Base-by-base conservation (phyloP, 129 eudicot species). In the Glebionis coronaria region DNA sequence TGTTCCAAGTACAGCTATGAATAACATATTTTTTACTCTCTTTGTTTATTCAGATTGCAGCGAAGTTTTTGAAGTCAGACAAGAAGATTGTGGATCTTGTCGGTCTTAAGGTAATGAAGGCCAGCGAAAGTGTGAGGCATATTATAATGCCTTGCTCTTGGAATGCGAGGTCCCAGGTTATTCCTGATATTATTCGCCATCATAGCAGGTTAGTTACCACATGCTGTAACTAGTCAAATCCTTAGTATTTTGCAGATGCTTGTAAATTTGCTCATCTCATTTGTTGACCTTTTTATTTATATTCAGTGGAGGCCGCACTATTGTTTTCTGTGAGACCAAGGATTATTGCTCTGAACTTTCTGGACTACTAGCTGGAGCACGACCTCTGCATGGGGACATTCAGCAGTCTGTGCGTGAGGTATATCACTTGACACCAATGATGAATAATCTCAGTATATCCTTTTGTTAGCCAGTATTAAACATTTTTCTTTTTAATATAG, bases 341-440 rank as follows among this genome's bases (percentile, higher is more conserved):
- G 97, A 85, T 72, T 90, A 82, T 46, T 94, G 95, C 68, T 94
- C 99, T 19, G 85, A 84, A 74, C 90, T 94, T 31, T 86, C 99
- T 82, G 90, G 88, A n/a, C 28, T 90, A 13, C 79, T 94, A 20
- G 80, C 83, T 20, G 99, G 97, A 62, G 97, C 99, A 20, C 97
- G 97, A 16, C 85, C 99, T 59, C 63, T 90, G 77, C 99, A 94
- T 74, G 97, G 99, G 31, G 99, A 94, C 75, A 94, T 94, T 72
- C 95, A 94, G 55, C 99, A 94, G 78, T 68, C 97, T 69, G 83
- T 83, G 21, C 97, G 99, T 35, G 99, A 94, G 92, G 99, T 94
- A 80, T 40, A 15, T 38, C 27, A 20, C 59, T 5, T 61, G 9
- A 35, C 40, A 13, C 7, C 40, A 28, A n/a, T 61, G 47, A 38